These are phyloP conservation scores for Sinapis alba DNA, from an alignment of 441 rosid species.

Conservation along the genomic window DNA sequence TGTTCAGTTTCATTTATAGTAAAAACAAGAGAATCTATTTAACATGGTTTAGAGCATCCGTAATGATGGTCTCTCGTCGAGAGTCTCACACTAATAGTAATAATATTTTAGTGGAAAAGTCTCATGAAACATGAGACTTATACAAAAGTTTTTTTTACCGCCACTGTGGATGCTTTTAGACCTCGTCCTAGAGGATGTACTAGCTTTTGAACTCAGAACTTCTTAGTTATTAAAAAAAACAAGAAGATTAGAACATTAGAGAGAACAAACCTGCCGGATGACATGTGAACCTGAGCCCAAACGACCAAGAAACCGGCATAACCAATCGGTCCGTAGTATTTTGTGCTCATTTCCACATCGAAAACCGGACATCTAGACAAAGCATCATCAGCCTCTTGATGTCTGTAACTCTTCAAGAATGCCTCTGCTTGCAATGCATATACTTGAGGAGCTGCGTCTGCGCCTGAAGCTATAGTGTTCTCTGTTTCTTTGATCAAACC, in stretches of 20 bases:
- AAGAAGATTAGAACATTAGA: background rate
- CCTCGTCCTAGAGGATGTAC: no score
- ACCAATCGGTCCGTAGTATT: constrained; percentile 74
- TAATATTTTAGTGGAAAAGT: no score
- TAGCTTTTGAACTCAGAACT: no score
- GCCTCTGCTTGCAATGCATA: constrained; percentile 95
- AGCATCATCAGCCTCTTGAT: constrained; percentile 75
- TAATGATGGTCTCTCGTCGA: no score
- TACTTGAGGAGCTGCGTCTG: constrained; percentile 89
- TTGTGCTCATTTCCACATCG: constrained; percentile 59
- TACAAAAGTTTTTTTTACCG: no score
- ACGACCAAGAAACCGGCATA: constrained; percentile 67
- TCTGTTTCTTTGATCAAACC: constrained; percentile 57
- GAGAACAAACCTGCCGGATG: constrained; percentile 75
- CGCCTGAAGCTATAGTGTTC: constrained; percentile 64
- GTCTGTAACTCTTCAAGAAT: constrained; percentile 58
- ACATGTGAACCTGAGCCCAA: constrained; percentile 79
- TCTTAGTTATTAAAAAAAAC: background rate
- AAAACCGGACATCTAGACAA: constrained; percentile 60
- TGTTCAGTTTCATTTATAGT: no score
- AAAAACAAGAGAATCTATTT: no score
- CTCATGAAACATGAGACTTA: no score
- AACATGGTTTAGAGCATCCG: no score
- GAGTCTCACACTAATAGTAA: no score
- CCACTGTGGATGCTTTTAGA: no score